phyloP scores from a whole-genome alignment of 352 stramenopile species.

The Globisporangium splendens region DNA sequence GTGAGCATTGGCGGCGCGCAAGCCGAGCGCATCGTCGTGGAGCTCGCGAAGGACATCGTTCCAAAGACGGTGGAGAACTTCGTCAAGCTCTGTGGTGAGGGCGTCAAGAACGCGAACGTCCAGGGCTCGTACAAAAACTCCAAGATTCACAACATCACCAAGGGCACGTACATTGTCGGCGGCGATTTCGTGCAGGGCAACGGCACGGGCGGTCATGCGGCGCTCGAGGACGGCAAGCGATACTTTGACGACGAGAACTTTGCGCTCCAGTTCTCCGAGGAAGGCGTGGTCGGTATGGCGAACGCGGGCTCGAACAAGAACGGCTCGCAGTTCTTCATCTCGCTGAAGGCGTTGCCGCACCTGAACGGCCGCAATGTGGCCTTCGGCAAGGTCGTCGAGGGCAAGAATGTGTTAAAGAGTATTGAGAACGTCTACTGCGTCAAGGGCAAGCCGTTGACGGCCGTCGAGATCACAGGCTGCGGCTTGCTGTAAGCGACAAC shows the following conservation, averaged over 20 bases:
- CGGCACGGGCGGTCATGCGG: conserved; percentile 75
- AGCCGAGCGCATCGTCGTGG: conserved; percentile 72
- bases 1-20: conserved; percentile 80
- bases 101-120: conserved; percentile 54
- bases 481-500: conserved; percentile 56
- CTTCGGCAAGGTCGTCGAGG: conserved; percentile 85
- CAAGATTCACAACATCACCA: conserved; percentile 84
- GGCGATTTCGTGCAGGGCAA: conserved; percentile 74
- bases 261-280: conserved; percentile 79
- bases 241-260: conserved; percentile 89
- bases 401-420: conserved; percentile 77
- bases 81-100: conserved; percentile 64
- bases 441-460: conserved; percentile 76
- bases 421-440: conserved; percentile 83
- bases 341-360: conserved; percentile 73
- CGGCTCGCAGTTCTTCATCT: conserved; percentile 99
- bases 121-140: conserved; percentile 80
- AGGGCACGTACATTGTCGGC: conserved; percentile 71
- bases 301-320: conserved; percentile 98
- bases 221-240: conserved; percentile 56
- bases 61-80: conserved; percentile 78
- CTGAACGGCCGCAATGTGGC: conserved; percentile 86
- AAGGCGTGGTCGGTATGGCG: conserved; percentile 93
- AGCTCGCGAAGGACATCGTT: conserved; percentile 82
- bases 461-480: conserved; percentile 78